Evolutionary conservation across 345 rosid genomes (phyloP).

Genomic region (Erucastrum elatum): DNA sequence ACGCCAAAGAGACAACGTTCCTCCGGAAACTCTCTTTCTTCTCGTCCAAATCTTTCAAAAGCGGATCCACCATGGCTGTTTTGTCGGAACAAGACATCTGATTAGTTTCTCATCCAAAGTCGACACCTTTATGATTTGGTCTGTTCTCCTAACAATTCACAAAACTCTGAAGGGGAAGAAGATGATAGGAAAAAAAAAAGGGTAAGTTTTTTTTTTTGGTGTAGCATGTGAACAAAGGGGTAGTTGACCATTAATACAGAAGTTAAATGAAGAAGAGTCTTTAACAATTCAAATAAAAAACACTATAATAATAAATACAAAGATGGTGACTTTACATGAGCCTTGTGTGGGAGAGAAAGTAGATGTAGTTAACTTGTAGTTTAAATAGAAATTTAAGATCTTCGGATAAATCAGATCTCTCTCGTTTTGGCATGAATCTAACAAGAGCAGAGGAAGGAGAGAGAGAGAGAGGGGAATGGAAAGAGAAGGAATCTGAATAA

Average conservation of each 20-base stretch:
- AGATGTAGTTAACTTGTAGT: neutral
- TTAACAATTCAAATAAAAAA: neutral
- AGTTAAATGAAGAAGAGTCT: conserved; percentile 24
- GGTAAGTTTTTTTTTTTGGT: conserved; percentile 19
- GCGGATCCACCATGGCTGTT: conserved; percentile 55
- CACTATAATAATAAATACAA: neutral
- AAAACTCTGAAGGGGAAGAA: neutral
- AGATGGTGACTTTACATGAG: conserved; percentile 30
- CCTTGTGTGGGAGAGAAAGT: neutral
- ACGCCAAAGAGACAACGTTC: conserved; percentile 81
- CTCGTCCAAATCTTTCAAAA: conserved; percentile 81
- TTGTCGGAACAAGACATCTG: conserved; percentile 45
- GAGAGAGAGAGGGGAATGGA: neutral
- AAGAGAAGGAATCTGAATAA: neutral
- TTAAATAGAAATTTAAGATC: neutral
- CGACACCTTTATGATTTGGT: conserved; percentile 2
- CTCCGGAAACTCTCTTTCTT: conserved; percentile 81
- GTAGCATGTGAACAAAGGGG: conserved; percentile 50
- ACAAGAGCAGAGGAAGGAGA: neutral
- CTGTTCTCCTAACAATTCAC: conserved; percentile 17
- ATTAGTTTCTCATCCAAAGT: neutral
- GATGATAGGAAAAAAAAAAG: neutral
- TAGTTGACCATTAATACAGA: conserved; percentile 35
- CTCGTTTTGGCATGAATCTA: conserved; percentile 6
- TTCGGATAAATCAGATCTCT: conserved; percentile 5